These are phyloP conservation scores for Populus euphratica DNA, from an alignment of 345 rosid species.

Conservation along the genomic window DNA sequence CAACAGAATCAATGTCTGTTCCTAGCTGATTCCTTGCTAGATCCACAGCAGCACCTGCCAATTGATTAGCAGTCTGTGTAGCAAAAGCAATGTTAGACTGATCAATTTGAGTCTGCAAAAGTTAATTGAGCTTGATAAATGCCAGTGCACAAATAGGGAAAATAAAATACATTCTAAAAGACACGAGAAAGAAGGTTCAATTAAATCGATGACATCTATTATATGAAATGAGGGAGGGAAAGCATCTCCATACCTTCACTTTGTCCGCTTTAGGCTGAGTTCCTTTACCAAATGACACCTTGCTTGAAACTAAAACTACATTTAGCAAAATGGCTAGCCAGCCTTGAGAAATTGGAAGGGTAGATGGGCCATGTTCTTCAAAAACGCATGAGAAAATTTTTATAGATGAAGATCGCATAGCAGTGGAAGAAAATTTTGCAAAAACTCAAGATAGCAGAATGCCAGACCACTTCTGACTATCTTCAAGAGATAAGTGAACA, in stretches of 20 bases:
- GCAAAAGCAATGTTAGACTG: constrained; percentile 66
- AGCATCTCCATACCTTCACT: constrained; percentile 53
- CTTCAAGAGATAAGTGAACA: constrained; percentile 70
- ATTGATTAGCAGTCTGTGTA: constrained; percentile 60
- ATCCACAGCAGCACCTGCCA: constrained; percentile 77
- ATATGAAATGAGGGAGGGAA: neutral
- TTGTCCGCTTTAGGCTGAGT: constrained; percentile 52
- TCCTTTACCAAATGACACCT: constrained; percentile 52
- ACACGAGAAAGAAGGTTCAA: neutral
- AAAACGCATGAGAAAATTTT: constrained; percentile 77
- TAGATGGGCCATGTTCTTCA: constrained; percentile 68
- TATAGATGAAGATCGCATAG: constrained; percentile 62
- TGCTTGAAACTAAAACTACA: constrained; percentile 57
- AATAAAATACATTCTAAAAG: constrained; percentile 13
- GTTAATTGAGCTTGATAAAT: constrained; percentile 14
- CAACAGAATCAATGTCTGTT: constrained; percentile 42
- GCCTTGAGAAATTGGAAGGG: constrained; percentile 86
- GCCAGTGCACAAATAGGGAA: neutral
- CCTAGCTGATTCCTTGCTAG: constrained; percentile 65
- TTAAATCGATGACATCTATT: neutral
- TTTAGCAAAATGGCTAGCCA: constrained; percentile 77
- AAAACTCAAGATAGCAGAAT: constrained; percentile 78
- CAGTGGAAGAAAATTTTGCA: constrained; percentile 57
- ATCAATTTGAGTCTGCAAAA: constrained; percentile 68
- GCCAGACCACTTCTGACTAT: constrained; percentile 90